Percentiles rank a stretch among this genome's conserved stretches.
Evolutionary conservation across 2,329 filamentous ascomycete genomes (phyloP).

Genomic region (Colletotrichum echinochloae): DNA sequence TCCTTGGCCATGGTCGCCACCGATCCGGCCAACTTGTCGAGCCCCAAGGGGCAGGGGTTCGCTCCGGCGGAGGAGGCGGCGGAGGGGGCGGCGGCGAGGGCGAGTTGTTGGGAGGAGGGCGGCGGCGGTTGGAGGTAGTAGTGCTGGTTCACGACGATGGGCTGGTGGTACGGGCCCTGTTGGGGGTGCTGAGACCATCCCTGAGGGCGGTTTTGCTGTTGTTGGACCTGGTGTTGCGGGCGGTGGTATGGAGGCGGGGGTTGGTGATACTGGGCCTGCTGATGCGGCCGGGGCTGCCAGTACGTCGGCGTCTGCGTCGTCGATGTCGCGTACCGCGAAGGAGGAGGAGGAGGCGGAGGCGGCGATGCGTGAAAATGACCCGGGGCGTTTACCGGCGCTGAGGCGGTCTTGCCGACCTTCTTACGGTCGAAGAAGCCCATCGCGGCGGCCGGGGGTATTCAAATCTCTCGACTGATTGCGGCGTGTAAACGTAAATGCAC

Average conservation of each 20-base stretch:
- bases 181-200: conserved; percentile 43
- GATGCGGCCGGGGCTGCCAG: conserved; percentile 27
- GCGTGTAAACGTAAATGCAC: background rate
- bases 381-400: conserved; percentile 42
- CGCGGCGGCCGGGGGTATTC: conserved; percentile 15
- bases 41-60: conserved; percentile 42
- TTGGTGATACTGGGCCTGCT: conserved; percentile 9
- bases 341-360: conserved; percentile 23
- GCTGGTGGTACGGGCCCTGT: conserved; percentile 43
- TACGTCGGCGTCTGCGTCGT: conserved; percentile 29
- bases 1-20: conserved; percentile 58
- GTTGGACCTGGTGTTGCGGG: conserved; percentile 42
- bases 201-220: conserved; percentile 40
- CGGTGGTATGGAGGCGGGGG: conserved; percentile 24
- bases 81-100: conserved; percentile 14
- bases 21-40: conserved; percentile 54
- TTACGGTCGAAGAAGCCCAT: conserved; percentile 49
- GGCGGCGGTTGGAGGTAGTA: conserved; percentile 56
- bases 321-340: conserved; percentile 22
- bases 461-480: background rate
- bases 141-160: conserved; percentile 65
- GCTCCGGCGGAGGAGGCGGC: no score
- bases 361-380: conserved; percentile 22
- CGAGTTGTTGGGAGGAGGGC: conserved; percentile 8
- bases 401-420: conserved; percentile 43